Evolutionary conservation across 192 early-diverging fungal genomes (phyloP), one percentile per base, ranked within the genome.

Genomic region (Coemansia sp.): DNA sequence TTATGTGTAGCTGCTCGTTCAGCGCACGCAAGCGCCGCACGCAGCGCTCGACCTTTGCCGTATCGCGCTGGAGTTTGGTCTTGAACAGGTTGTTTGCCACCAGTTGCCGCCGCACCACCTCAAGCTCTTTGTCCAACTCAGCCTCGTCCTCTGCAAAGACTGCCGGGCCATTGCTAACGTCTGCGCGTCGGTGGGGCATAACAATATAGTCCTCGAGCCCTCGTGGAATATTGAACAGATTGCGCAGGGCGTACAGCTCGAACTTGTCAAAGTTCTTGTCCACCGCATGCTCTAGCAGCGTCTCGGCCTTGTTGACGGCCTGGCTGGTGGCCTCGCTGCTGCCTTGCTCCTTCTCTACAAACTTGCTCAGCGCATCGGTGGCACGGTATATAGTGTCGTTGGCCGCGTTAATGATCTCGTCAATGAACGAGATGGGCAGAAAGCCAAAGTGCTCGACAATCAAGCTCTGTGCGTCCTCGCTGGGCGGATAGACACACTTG

Each of bases 251-350:
- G 63, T 91, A 94, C 9, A 94, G 73, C 67, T 96, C 93, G 69
- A 92, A 93, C 31, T 87, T 84, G 73, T 94, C 94, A 86, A 94
- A 94, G 65, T 88, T 85, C 64, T 89, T 89, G 69, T 94, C 94
- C 56, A 96, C 88, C 5, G 88, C 78, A 25, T 89, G 77, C 67
- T 94, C 93, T 12, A 94, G 73, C 29, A 94, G 68, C 27, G 92
- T 93, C 68, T 92, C 89, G 0, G 92, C 84, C 64, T 89, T 85
- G 67, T 89, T 85, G 62, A 93, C 87, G 1, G 90, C 90, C 64
- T 82, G 79, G 53, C 65, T 76, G 35, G 75, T 79, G 5, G 76
- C 79, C 46, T 78, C 76, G 60, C 79, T 65, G 47, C 57, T 68
- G 25, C 84, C 79, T 51, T 87, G 82, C 68, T 89, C 76, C 12